Evolutionary conservation across 2,329 filamentous ascomycete genomes (phyloP).

Genomic region (Daldinia sp.): DNA sequence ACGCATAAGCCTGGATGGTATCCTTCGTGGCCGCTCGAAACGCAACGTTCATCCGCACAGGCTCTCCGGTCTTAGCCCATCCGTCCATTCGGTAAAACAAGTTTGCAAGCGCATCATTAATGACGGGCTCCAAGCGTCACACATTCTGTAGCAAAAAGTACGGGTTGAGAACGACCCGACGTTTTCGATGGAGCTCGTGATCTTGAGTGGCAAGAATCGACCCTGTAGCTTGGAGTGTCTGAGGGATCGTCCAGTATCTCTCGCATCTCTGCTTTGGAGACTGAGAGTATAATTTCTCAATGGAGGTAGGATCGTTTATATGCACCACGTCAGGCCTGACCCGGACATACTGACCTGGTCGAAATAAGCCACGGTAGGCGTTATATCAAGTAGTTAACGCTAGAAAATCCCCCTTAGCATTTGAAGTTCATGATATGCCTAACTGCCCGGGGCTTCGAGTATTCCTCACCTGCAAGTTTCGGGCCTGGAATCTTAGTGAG

Average conservation of each 20-base stretch:
- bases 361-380: conserved; percentile 40
- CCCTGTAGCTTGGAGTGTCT: conserved; percentile 28
- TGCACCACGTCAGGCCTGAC: conserved; percentile 45
- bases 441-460: background rate
- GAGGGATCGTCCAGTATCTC: conserved; percentile 27
- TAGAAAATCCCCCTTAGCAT: conserved; percentile 7
- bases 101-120: conserved; percentile 36
- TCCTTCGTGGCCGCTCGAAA: conserved; percentile 38
- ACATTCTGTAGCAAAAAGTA: conserved; percentile 42
- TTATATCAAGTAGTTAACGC: conserved; percentile 37
- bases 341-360: conserved; percentile 40
- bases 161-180: conserved; percentile 39
- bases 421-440: background rate
- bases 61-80: conserved; percentile 27
- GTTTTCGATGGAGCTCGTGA: conserved; percentile 38
- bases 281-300: conserved; percentile 41
- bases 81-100: conserved; percentile 37
- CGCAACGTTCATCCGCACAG: conserved; percentile 31
- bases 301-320: conserved; percentile 44
- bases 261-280: conserved; percentile 36
- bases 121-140: conserved; percentile 34
- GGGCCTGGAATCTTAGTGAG: conserved; percentile 41
- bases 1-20: conserved; percentile 38
- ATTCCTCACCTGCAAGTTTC: conserved; percentile 38
- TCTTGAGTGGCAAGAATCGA: conserved; percentile 37